Evolutionary conservation across 345 rosid genomes (phyloP), one percentile per base, ranked within the genome.

Genomic region (Eucalyptus pumila): DNA sequence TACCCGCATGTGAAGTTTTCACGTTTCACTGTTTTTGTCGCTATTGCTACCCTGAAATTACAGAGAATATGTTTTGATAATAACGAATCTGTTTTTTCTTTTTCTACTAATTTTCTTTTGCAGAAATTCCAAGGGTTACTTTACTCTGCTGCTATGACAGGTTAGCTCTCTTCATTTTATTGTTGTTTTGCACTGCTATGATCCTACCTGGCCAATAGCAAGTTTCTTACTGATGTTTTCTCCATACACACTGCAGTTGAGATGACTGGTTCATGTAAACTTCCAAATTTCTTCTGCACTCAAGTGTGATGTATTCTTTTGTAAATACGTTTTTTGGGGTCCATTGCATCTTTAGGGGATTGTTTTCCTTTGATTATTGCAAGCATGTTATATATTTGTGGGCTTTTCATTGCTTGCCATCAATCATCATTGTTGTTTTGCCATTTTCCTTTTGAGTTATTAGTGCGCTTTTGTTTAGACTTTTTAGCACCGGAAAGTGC

Each of bases 131-230:
- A 89, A 87, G 91, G 90, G 37, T 81, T 94, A 89, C 62, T 95
- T 65, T 95, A 95, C 90, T 91, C 99, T 88, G 90, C 96, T 93
- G 97, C 95, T 42, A 92, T 94, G 96, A 91, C 95, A 90, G 97
- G 99, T 94, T 87, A 85, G 83, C 30, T 86, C 83, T 88, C 48
- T 56, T 48, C 58, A 87, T 86, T 69, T 50, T 45, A 27, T 14
- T 56, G 37, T 17, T 47, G 56, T 54, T 80, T 83, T 44, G 27
- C 34, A 83, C 45, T 86, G 87, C 19, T 65, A 42, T 86, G 37
- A 40, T 88, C 23, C 50, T 24, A 40, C 49, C 42, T 86, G 34
- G 30, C 27, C 32, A n/a, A 23, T 40, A 62, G 49, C 30, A 3
- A 52, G 9, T 86, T 58, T 30, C 24, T 47, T 26, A 1, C n/a